phyloP scores from a whole-genome alignment of 441 rosid species.

The Erysimum cheiri region DNA sequence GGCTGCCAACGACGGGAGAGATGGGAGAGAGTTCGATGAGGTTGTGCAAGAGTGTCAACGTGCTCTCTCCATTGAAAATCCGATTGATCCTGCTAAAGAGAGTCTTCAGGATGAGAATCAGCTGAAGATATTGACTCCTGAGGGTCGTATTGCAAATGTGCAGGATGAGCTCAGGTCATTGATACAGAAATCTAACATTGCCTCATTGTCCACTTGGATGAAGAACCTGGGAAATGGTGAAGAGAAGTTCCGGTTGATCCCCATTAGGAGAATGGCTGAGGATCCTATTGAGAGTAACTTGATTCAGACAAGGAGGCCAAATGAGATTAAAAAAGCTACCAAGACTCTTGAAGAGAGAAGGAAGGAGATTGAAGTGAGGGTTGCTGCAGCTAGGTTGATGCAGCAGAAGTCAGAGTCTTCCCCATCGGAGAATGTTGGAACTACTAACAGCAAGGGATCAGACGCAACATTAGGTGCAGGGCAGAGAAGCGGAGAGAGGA shows the following conservation, averaged over 20 bases:
- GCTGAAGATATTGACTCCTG: slow-evolving; percentile 70
- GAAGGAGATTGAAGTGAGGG: slow-evolving; percentile 95
- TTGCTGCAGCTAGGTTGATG: slow-evolving; percentile 85
- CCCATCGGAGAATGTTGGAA: slow-evolving; percentile 46
- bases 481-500: slow-evolving; percentile 70
- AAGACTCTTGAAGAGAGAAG: slow-evolving; percentile 90
- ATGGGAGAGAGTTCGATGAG: slow-evolving; percentile 72
- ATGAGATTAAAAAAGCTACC: slow-evolving; percentile 91
- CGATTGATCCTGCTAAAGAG: slow-evolving; percentile 91
- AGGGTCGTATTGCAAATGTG: slow-evolving; percentile 77
- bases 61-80: slow-evolving; percentile 71
- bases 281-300: slow-evolving; percentile 90
- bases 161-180: slow-evolving; percentile 75
- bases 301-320: slow-evolving; percentile 76
- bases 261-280: slow-evolving; percentile 64
- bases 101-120: slow-evolving; percentile 86
- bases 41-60: slow-evolving; percentile 84
- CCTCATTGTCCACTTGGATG: slow-evolving; percentile 83
- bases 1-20: slow-evolving; percentile 70
- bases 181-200: slow-evolving; percentile 73
- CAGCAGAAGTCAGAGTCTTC: slow-evolving; percentile 81
- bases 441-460: slow-evolving; percentile 53
- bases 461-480: slow-evolving; percentile 53
- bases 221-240: slow-evolving; percentile 80
- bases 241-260: slow-evolving; percentile 77